Evolutionary conservation across 805 yeast genomes (phyloP).

Genomic region (Ogataea kodamae): DNA sequence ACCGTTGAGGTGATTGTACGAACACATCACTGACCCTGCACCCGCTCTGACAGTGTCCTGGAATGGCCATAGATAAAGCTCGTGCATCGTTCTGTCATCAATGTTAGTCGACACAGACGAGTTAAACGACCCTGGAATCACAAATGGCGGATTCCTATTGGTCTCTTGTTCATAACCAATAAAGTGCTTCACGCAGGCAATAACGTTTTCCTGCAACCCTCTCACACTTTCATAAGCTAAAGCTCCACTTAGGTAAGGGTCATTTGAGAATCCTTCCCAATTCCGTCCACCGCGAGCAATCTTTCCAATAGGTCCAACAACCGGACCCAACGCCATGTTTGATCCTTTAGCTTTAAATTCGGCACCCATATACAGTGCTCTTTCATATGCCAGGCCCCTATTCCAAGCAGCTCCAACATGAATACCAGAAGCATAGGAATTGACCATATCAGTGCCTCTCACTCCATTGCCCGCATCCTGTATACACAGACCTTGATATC

Average conservation of each 20-base stretch:
- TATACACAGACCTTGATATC: conserved; percentile 49
- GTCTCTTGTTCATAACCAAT: conserved; percentile 63
- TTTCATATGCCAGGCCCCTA: conserved; percentile 44
- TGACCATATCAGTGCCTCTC: conserved; percentile 51
- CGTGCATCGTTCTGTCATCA: conserved; percentile 61
- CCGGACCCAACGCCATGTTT: conserved; percentile 54
- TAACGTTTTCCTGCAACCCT: conserved; percentile 58
- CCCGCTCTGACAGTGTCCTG: conserved; percentile 61
- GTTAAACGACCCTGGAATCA: conserved; percentile 39
- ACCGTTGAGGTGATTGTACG: conserved; percentile 54
- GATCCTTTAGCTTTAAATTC: conserved; percentile 55
- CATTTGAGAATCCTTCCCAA: conserved; percentile 63
- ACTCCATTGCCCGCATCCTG: conserved; percentile 66
- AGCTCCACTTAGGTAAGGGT: conserved; percentile 57
- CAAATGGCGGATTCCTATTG: conserved; percentile 44
- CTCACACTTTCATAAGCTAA: conserved; percentile 50
- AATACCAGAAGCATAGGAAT: conserved; percentile 56
- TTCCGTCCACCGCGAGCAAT: conserved; percentile 63
- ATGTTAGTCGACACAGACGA: conserved; percentile 44
- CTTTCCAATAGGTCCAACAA: conserved; percentile 57
- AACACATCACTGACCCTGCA: conserved; percentile 57
- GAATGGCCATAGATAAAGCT: conserved; percentile 62
- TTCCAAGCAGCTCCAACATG: conserved; percentile 60
- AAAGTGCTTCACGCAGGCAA: conserved; percentile 53
- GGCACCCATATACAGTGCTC: conserved; percentile 56